Conservation (phyloP, 2,329 filamentous ascomycete species). For the Chrysosporium queenslandicum region DNA sequence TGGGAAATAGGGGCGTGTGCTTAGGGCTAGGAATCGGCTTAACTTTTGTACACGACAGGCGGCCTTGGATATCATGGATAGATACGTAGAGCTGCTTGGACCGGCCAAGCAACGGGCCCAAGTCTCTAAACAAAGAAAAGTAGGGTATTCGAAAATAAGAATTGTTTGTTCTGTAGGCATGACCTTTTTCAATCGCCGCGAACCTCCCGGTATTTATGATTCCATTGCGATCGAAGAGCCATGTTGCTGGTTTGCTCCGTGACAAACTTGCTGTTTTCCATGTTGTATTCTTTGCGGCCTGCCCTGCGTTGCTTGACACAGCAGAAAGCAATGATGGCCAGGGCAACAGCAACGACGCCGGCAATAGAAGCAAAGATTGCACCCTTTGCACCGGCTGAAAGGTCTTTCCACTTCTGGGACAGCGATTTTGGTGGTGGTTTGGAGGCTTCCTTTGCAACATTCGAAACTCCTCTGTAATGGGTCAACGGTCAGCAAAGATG, state of each 20-base stretch:
- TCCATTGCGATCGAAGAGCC: conserved; percentile 33
- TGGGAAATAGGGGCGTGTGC: background rate
- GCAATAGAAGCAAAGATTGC: conserved; percentile 37
- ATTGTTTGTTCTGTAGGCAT: background rate
- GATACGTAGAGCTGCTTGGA: conserved; percentile 7
- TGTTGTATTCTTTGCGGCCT: conserved; percentile 41
- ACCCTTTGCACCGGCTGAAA: conserved; percentile 41
- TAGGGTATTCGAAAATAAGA: conserved; percentile 3
- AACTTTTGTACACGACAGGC: too few species aligned
- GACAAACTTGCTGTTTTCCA: conserved; percentile 40
- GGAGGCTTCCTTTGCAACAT: conserved; percentile 37
- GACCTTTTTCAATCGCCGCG: background rate
- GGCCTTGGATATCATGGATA: background rate
- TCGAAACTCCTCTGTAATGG: conserved; percentile 53
- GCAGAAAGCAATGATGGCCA: conserved; percentile 36
- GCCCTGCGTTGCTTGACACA: conserved; percentile 43
- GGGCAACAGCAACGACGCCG: conserved; percentile 24
- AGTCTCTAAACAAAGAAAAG: background rate
- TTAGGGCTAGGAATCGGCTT: background rate
- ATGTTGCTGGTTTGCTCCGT: conserved; percentile 32
- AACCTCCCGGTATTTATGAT: conserved; percentile 25
- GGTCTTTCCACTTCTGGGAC: conserved; percentile 35
- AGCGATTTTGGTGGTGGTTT: conserved; percentile 29
- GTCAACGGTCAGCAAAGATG: background rate
- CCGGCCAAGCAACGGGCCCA: conserved; percentile 14